These are phyloP conservation scores for Brassica juncea DNA, from an alignment of 345 rosid genomes.

Conservation along the genomic window DNA sequence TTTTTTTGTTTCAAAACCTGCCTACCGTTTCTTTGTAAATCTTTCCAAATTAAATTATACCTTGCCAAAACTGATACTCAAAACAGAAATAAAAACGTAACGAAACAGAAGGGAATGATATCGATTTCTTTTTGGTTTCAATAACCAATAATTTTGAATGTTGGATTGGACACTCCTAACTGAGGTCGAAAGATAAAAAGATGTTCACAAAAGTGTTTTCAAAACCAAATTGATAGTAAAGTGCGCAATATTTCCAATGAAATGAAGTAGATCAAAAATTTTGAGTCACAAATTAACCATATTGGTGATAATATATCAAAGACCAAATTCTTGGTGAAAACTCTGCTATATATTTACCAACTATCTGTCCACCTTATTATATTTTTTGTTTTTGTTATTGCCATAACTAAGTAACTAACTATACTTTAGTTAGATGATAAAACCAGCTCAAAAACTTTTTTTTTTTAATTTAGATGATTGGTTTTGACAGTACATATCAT, in stretches of 20 bases:
- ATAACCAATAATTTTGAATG: neutral
- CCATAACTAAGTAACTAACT: neutral
- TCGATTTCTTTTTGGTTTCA: neutral
- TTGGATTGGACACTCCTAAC: neutral
- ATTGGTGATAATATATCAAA: neutral
- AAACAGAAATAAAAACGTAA: too few species aligned
- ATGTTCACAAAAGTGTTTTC: neutral
- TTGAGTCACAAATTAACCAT: neutral
- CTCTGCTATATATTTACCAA: neutral
- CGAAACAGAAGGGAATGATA: too few species aligned
- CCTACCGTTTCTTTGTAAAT: too few species aligned
- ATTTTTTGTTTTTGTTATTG: neutral
- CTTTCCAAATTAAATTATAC: too few species aligned
- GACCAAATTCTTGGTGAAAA: neutral
- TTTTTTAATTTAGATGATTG: neutral
- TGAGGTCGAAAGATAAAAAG: neutral
- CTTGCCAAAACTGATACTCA: too few species aligned
- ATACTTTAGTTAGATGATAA: neutral
- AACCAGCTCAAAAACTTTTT: neutral
- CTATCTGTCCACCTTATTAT: neutral
- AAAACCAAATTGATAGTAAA: neutral
- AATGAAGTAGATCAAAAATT: too few species aligned
- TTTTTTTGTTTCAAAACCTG: too few species aligned
- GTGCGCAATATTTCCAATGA: too few species aligned
- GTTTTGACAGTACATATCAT: neutral